phyloP scores from a whole-genome alignment of 352 stramenopile species.

The Phytophthora crassamura region DNA sequence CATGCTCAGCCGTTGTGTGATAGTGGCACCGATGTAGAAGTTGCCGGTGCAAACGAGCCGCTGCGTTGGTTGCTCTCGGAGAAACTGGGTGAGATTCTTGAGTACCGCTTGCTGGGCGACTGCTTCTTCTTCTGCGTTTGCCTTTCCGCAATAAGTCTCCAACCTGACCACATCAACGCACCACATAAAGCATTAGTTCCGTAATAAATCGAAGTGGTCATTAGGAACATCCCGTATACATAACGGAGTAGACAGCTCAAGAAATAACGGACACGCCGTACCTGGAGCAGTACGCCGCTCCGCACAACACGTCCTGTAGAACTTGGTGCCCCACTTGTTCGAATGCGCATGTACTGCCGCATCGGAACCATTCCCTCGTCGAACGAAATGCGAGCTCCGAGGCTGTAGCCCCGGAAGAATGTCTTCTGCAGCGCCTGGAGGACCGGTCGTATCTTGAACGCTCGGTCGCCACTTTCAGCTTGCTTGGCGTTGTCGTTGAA shows the following conservation, averaged over 20 bases:
- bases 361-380: no score
- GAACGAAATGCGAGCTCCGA: no score
- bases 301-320: no score
- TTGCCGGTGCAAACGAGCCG: conserved; percentile 14
- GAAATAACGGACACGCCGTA: no score
- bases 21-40: conserved; percentile 15
- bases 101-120: conserved; percentile 3
- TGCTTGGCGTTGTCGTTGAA: conserved; percentile 11
- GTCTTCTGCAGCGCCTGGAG: neutral
- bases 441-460: conserved; percentile 9
- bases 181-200: neutral
- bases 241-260: no score
- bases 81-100: conserved; percentile 3
- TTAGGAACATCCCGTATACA: neutral
- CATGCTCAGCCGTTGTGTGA: conserved; percentile 15
- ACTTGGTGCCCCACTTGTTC: no score
- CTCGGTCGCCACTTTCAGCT: neutral
- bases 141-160: neutral
- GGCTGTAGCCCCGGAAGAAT: no score
- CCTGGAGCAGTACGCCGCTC: no score
- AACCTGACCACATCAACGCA: neutral
- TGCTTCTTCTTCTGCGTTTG: neutral
- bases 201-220: neutral
- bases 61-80: neutral
- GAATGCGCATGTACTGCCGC: no score